Evolutionary conservation across 768 basidiomycete species (phyloP).

Genomic region (Boletus reticulatus): DNA sequence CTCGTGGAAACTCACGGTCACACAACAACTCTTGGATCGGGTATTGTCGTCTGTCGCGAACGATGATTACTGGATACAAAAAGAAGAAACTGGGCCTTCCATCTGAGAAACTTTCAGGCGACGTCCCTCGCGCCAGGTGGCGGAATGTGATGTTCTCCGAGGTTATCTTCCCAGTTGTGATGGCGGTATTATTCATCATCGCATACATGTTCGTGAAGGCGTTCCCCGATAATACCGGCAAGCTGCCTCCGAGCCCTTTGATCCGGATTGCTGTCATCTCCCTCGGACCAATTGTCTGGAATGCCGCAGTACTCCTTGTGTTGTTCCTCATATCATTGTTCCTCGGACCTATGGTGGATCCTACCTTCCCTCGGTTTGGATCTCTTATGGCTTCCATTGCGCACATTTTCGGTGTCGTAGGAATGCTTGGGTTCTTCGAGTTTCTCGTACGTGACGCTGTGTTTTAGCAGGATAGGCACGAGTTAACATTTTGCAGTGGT

Average conservation of each 20-base stretch:
- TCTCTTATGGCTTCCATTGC: constrained; percentile 90
- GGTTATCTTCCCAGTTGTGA: constrained; percentile 78
- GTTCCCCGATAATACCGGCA: constrained; percentile 64
- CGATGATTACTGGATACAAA: constrained; percentile 99
- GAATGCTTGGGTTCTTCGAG: constrained; percentile 93
- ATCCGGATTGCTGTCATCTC: constrained; percentile 93
- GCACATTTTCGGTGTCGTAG: constrained; percentile 77
- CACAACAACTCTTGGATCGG: constrained; percentile 99
- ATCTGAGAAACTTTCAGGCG: constrained; percentile 94
- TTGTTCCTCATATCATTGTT: constrained; percentile 90
- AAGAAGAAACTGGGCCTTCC: constrained; percentile 96
- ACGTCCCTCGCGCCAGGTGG: constrained; percentile 93
- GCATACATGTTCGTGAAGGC: constrained; percentile 94
- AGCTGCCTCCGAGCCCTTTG: constrained; percentile 74
- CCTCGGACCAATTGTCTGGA: constrained; percentile 94
- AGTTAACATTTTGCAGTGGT: constrained; percentile 63
- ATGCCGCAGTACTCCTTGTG: constrained; percentile 81
- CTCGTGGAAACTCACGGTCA: constrained; percentile 93
- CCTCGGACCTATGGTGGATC: constrained; percentile 87
- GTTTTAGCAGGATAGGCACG: background rate
- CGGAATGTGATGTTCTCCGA: constrained; percentile 86
- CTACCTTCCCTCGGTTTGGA: constrained; percentile 85
- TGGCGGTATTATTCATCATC: constrained; percentile 84
- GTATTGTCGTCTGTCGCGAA: constrained; percentile 96
- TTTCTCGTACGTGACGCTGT: constrained; percentile 66